Percentiles rank a stretch among this genome's conserved stretches.
phyloP scores from a whole-genome alignment of 2,329 filamentous ascomycete species.

The Ophiostoma ips region DNA sequence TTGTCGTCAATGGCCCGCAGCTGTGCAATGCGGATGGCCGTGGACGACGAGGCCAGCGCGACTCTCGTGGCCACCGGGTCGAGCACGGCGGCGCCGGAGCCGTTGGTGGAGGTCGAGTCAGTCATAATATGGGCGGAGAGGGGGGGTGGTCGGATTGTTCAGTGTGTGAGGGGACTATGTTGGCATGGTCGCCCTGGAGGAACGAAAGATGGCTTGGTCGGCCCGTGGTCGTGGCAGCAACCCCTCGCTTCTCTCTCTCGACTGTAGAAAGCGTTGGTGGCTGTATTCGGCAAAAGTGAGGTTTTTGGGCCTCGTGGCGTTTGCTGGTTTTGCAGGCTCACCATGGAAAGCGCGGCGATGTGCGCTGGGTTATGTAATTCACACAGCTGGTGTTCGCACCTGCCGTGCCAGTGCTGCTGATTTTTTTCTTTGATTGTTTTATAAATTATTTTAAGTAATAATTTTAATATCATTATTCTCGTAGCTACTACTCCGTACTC shows the following conservation, averaged over 20 bases:
- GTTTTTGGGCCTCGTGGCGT: conserved; percentile 2
- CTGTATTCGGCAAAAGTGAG: background rate
- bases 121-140: conserved; percentile 32
- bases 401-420: background rate
- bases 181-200: conserved; percentile 11
- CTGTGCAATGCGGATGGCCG: conserved; percentile 37
- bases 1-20: conserved; percentile 43
- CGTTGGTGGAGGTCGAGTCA: conserved; percentile 31
- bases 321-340: conserved; percentile 1
- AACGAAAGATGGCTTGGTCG: conserved; percentile 5
- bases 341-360: background rate
- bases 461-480: no score
- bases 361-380: background rate
- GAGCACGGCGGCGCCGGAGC: conserved; percentile 16
- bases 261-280: conserved; percentile 1
- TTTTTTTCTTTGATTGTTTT: conserved; percentile 2
- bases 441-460: background rate
- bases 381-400: background rate
- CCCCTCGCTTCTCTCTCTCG: conserved; percentile 5
- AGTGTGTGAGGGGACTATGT: conserved; percentile 10
- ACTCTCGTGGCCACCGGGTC: conserved; percentile 13
- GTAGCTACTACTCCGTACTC: no score
- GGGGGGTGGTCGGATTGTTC: background rate
- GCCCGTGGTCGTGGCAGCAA: conserved; percentile 9
- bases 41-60: conserved; percentile 49